Percentiles rank a stretch among this genome's conserved stretches.
Evolutionary conservation across 2,329 filamentous ascomycete genomes (phyloP).

Genomic region (Fusarium sp.): DNA sequence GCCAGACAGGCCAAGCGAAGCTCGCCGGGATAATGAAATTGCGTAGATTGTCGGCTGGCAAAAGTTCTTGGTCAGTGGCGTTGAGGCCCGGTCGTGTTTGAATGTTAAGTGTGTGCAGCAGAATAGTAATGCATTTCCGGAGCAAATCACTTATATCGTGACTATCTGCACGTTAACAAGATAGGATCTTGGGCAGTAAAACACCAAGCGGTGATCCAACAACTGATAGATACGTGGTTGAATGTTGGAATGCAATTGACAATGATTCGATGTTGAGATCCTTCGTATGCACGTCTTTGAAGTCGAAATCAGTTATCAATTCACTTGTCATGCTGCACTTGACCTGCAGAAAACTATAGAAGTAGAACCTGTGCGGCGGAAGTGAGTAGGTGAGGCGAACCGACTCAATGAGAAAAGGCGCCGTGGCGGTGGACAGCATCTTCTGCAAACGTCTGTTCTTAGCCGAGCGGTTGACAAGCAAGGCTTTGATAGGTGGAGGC

Average conservation of each 20-base stretch:
- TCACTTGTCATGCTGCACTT: slow-evolving; percentile 17
- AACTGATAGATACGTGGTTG: slow-evolving; percentile 7
- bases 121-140: slow-evolving; percentile 29
- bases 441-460: slow-evolving; percentile 29
- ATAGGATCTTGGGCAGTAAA: slow-evolving; percentile 6
- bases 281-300: slow-evolving; percentile 5
- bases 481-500: slow-evolving; percentile 30
- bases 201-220: slow-evolving; percentile 8
- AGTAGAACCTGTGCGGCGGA: slow-evolving; percentile 20
- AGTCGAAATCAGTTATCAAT: slow-evolving; percentile 4
- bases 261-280: slow-evolving; percentile 3
- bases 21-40: slow-evolving; percentile 31
- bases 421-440: slow-evolving; percentile 23
- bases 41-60: slow-evolving; percentile 7
- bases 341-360: slow-evolving; percentile 11
- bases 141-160: slow-evolving; percentile 33
- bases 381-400: slow-evolving; percentile 29
- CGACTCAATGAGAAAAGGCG: slow-evolving; percentile 20
- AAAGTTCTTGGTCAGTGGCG: slow-evolving; percentile 20
- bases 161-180: slow-evolving; percentile 27
- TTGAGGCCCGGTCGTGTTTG: slow-evolving; percentile 30
- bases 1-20: slow-evolving; percentile 29
- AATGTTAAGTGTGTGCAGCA: slow-evolving; percentile 43
- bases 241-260: background rate
- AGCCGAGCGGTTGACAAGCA: slow-evolving; percentile 40